Evolutionary conservation across 208 protist species (phyloP).

Genomic region (Trypanosoma congolense): DNA sequence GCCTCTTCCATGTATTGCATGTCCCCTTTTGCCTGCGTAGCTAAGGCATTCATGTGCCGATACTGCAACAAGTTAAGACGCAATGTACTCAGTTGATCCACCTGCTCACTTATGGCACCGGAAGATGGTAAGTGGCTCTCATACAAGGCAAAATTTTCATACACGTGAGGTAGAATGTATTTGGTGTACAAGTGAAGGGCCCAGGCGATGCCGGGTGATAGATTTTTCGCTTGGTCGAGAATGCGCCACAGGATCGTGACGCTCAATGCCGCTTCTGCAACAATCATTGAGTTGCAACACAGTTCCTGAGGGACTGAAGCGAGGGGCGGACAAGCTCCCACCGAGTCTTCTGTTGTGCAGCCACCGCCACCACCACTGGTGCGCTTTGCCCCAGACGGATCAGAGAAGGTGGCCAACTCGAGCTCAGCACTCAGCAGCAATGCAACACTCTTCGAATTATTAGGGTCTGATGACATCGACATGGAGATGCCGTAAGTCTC

Average conservation of each 20-base stretch:
- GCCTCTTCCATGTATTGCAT: conserved; percentile 50
- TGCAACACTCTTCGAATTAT: conserved; percentile 6
- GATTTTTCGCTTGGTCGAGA: conserved; percentile 46
- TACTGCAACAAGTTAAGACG: conserved; percentile 41
- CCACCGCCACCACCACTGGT: no score
- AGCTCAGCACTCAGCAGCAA: conserved; percentile 12
- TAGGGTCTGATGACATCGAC: neutral
- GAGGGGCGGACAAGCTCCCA: conserved; percentile 18
- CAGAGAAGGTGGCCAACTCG: conserved; percentile 8
- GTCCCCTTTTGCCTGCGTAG: conserved; percentile 46
- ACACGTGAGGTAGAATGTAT: conserved; percentile 79
- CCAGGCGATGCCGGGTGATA: conserved; percentile 51
- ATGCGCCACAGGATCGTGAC: conserved; percentile 68
- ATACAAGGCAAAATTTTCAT: conserved; percentile 47
- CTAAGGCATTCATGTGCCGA: conserved; percentile 19
- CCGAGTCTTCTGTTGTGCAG: neutral
- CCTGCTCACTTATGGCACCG: conserved; percentile 64
- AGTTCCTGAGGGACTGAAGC: conserved; percentile 55
- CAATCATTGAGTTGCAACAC: conserved; percentile 47
- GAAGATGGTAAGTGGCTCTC: conserved; percentile 33
- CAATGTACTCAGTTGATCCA: conserved; percentile 52
- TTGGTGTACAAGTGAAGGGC: conserved; percentile 53
- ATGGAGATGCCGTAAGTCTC: conserved; percentile 13
- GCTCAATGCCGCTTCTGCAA: conserved; percentile 55
- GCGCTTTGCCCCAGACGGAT: no score